Percentiles rank a stretch among this genome's conserved stretches.
phyloP scores from a whole-genome alignment of 2,329 filamentous ascomycete species.

The Microsporum audouinii region DNA sequence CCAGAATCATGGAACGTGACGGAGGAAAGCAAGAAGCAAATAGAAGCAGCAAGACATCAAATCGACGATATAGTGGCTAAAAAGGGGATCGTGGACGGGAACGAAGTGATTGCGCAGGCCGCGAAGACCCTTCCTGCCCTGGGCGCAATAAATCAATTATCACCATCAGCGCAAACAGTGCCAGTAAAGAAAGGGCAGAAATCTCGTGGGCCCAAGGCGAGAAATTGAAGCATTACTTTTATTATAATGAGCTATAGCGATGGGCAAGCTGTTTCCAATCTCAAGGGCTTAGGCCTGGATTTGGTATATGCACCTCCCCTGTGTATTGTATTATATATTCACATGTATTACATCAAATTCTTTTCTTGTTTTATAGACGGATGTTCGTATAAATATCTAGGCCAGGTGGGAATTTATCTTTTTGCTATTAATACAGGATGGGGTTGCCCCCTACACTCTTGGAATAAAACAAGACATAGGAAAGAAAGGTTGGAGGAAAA shows the following conservation, averaged over 20 bases:
- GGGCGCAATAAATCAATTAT: neutral
- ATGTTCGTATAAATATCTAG: neutral
- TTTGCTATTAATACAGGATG: neutral
- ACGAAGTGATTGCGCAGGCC: constrained; percentile 29
- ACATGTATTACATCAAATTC: neutral
- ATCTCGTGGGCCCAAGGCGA: neutral
- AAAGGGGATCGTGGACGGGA: constrained; percentile 43
- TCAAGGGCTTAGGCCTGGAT: neutral
- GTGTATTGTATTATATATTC: constrained; percentile 3
- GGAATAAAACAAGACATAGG: neutral
- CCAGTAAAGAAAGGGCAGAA: neutral
- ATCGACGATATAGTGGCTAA: constrained; percentile 37
- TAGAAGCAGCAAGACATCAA: constrained; percentile 50
- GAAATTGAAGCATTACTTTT: neutral
- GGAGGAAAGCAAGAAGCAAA: constrained; percentile 50
- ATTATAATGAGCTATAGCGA: neutral
- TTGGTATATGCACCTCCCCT: neutral
- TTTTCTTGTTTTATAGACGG: neutral
- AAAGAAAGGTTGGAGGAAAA: neutral
- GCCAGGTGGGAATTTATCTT: neutral
- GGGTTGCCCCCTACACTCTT: neutral
- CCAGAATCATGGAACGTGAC: constrained; percentile 77
- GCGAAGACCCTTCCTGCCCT: constrained; percentile 21
- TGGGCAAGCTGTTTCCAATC: neutral
- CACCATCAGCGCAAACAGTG: neutral